Base-by-base conservation (phyloP, 2,329 filamentous ascomycete genomes). In the Trichoderma sp. region DNA sequence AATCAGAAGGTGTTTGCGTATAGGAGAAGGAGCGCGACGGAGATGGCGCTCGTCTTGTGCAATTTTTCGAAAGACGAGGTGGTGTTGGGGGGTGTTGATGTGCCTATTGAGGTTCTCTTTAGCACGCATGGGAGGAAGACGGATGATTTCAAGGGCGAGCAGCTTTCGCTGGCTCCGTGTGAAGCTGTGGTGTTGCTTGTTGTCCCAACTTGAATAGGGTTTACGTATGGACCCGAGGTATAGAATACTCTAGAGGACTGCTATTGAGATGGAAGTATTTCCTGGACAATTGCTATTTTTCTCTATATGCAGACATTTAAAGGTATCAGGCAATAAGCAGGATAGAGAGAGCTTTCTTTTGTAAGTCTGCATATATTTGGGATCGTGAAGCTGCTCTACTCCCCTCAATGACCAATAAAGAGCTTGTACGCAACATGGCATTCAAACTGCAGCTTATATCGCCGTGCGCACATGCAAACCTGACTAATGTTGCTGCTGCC, bases 1-100 rank as follows among this genome's bases (percentile, higher is more conserved):
- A 77, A 83, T 71, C 77, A 82, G 11, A 75, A 77, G 71, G 72
- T 84, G 36, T 80, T 84, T 72, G 82, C 82, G 34, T 84, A 83
- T 68, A 77, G 76, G 71, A 76, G 82, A n/a, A 77, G 74, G 12
- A 77, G 75, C 23, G 80, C 80, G 0, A 76, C 77, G 17, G 74
- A 77, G 15, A 74, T 75, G 8, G 82, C 80, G 7, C 76, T 84
- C 20, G 72, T 84, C 2, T 78, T 79, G 13, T 82, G 80, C 72
- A 84, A 83, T 76, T 84, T 84, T 68, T 78, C 80, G 1, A 74
- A 72, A 5, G 76, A 80, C 47, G 65, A 73, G 3, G 78, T 82
- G 2, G 72, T 71, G 6, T 82, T 82, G 82, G 70, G 72, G 34
- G 70, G 77, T 4, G 74, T 76, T 4, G 73, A 73, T 12, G 74